Base-by-base conservation (phyloP, 163 green algal genomes). In the Prototheca wickerhamii region DNA sequence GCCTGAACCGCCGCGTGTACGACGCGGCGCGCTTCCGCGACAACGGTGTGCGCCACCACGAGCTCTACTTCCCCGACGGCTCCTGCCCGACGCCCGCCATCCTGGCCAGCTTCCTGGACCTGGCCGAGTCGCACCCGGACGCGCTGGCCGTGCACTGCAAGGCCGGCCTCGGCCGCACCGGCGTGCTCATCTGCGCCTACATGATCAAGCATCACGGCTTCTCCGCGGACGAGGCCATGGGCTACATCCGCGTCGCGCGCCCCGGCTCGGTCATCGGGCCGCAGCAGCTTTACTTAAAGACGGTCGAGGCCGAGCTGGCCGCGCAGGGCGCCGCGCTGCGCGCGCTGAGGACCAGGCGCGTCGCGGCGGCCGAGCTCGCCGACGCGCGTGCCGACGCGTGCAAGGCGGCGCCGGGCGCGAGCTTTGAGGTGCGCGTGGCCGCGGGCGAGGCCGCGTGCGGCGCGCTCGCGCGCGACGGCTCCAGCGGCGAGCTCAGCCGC, bases 1-100 rank as follows among this genome's bases (percentile, higher is more conserved):
- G 91, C 5, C 76, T 96, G 12, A 97, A 97, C 79, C 93, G 91
- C 58, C 82, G 86, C 73, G 74, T 90, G 73, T 97, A 97, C 70
- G 89, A 97, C 60, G 67, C 71, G 17, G 76, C 77, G 67, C 80
- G 85, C 20, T 97, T 97, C 75, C 83, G 82, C 20, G 61, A 82
- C 58, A 72, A 74, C 25, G 89, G 89, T 28, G 82, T 97, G 60
- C 63, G 70, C 34, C 86, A 93, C 74, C 76, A 95, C 67, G 89
- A 97, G 57, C 77, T 97, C 51, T 96, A 95, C 82, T 97, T 97
- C 61, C 87, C 91, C 26, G 91, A 97, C 70, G 91, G 91, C 53
- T 89, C 81, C 30, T 93, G 84, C 76, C 91, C 91, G 30, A 72
- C 73, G 8, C 80, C 91, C n/a, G 64, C 70, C 37, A 89, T 95